Percentiles rank a stretch among this genome's conserved stretches.
These are phyloP conservation scores for Parascedosporium putredinis DNA, from an alignment of 2,329 filamentous ascomycete species.

Conservation along the genomic window DNA sequence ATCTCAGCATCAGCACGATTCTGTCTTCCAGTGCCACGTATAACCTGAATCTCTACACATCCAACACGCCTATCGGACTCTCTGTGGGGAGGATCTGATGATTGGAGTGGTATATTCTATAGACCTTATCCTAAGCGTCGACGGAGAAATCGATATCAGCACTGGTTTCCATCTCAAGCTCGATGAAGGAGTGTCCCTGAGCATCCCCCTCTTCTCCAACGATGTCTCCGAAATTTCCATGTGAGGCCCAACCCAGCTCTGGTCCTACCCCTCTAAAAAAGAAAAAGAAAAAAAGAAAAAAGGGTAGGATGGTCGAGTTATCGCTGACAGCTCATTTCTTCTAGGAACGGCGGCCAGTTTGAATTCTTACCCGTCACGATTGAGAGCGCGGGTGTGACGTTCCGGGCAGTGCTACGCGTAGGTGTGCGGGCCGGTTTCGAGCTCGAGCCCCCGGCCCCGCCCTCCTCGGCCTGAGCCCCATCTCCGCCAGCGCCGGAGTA, in stretches of 20 bases:
- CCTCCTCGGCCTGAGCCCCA: no score
- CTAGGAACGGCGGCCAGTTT: conserved; percentile 40
- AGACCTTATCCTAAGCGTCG: conserved; percentile 39
- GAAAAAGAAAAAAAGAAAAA: no score
- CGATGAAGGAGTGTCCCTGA: conserved; percentile 36
- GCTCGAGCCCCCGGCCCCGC: conserved; percentile 5
- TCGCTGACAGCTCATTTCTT: neutral
- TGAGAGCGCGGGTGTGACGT: conserved; percentile 25
- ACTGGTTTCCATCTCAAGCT: conserved; percentile 45
- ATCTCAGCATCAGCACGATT: conserved; percentile 33
- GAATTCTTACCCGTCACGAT: conserved; percentile 46
- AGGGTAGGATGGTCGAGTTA: no score
- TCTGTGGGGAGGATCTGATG: conserved; percentile 25
- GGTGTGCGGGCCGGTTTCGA: conserved; percentile 14
- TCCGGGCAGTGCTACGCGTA: conserved; percentile 37
- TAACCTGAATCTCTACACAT: conserved; percentile 36
- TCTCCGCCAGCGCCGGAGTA: conserved; percentile 33
- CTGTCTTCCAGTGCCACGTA: conserved; percentile 32
- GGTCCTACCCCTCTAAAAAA: neutral
- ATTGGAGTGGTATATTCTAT: conserved; percentile 37
- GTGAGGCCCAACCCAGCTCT: neutral
- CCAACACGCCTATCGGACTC: conserved; percentile 32
- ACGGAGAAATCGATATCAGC: conserved; percentile 36
- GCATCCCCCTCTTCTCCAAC: conserved; percentile 23
- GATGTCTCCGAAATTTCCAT: neutral